Percentiles rank a stretch among this genome's conserved stretches.
Evolutionary conservation across 495 filamentous ascomycete species (phyloP).

Genomic region (Antarctomyces pellizariae): DNA sequence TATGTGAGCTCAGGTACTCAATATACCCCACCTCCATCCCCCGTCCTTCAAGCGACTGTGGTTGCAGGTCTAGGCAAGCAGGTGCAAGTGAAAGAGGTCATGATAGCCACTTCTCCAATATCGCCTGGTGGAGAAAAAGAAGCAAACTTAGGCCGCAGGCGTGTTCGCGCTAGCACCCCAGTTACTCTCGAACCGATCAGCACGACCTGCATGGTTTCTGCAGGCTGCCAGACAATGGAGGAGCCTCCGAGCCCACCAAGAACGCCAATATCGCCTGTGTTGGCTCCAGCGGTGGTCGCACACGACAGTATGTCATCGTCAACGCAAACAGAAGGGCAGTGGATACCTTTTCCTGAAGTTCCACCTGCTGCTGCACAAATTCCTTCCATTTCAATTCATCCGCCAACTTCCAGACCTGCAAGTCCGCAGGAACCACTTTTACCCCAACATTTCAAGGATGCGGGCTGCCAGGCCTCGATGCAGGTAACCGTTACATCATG

Average conservation of each 20-base stretch:
- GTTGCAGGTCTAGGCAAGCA: constrained; percentile 6
- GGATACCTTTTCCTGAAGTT: constrained; percentile 7
- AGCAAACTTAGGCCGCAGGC: constrained; percentile 48
- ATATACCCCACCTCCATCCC: constrained; percentile 61
- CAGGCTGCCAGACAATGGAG: constrained; percentile 46
- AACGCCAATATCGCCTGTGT: constrained; percentile 29
- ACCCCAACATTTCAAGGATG: constrained; percentile 29
- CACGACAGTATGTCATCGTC: constrained; percentile 28
- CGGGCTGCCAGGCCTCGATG: constrained; percentile 28
- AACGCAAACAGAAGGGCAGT: constrained; percentile 63
- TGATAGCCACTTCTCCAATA: constrained; percentile 8
- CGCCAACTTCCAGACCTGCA: constrained; percentile 26
- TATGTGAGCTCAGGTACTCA: constrained; percentile 64
- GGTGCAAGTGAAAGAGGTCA: constrained; percentile 8
- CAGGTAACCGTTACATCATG: constrained; percentile 22
- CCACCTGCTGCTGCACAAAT: constrained; percentile 22
- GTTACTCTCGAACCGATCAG: constrained; percentile 16
- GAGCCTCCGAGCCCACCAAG: constrained; percentile 43
- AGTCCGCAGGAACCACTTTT: constrained; percentile 28
- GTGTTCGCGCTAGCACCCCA: constrained; percentile 24
- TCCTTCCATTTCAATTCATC: constrained; percentile 37
- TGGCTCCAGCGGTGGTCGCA: constrained; percentile 6
- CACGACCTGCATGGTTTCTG: constrained; percentile 35
- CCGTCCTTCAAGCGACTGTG: constrained; percentile 21
- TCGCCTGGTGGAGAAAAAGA: constrained; percentile 29